Evolutionary conservation across 768 basidiomycete species (phyloP), one percentile per base, ranked within the genome.

Genomic region (Suillus lakei): DNA sequence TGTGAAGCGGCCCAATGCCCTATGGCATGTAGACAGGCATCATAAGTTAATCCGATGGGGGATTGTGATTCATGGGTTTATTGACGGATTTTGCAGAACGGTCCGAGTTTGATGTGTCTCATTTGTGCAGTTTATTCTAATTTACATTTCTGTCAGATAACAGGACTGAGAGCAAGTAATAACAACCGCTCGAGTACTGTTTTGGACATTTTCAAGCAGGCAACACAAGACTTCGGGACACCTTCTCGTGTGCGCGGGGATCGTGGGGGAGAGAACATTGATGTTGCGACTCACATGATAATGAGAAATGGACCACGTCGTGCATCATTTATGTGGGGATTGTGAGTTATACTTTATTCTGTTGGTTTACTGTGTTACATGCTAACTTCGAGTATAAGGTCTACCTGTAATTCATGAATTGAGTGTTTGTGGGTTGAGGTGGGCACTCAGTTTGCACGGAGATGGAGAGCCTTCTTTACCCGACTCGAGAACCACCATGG

Each of bases 301-400:
- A 58, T 64, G 26, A 58, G 46, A 21, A 41, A 54, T 23, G 73
- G 73, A 6, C 62, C 63, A 7, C 63, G 63, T 9, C 34, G 64
- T n/a, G 74, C 77, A 4, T 80, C 77, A 3, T 82, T 81, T 53
- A 82, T 82, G 13, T 81, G 75, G 73, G 80, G 80, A 39, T 51
- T 71, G 78, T 78, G 66, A 63, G 70, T 59, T 18, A 43, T 28
- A 4, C n/a, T n/a, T n/a, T n/a, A 41, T 26, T 36, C n/a, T 16
- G 21, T 21, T n/a, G 23, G 39, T 61, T 4, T 60, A 32, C n/a
- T n/a, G n/a, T 32, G 32, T 32, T 32, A 6, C 28, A 23, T 7
- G 41, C 28, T n/a, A 43, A 28, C 21, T n/a, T 56, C 39, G 4
- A 63, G 36, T 10, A 38, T 9, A 38, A 66, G 74, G 18, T 74